phyloP scores from a whole-genome alignment of 2,329 filamentous ascomycete genomes.

The Hypoxylon rubiginosum region DNA sequence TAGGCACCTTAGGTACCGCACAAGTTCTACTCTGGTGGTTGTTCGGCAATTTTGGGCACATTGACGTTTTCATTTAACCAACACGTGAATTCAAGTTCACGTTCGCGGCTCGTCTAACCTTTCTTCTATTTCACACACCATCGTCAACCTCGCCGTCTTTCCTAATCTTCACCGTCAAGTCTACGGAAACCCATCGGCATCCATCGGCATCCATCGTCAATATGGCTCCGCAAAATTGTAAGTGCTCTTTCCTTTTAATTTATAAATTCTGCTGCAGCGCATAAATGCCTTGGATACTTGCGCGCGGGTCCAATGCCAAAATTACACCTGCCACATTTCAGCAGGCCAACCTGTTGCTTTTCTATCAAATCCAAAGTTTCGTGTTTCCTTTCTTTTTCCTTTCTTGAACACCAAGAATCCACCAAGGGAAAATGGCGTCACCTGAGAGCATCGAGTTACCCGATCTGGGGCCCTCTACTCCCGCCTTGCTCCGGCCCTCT shows the following conservation, averaged over 20 bases:
- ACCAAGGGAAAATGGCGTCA: background rate
- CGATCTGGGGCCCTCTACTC: background rate
- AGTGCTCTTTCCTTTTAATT: conserved; percentile 32
- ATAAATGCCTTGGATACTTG: background rate
- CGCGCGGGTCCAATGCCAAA: background rate
- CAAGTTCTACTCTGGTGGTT: background rate
- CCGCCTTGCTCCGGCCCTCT: too few relatives aligned
- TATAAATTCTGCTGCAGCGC: background rate
- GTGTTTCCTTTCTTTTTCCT: too few relatives aligned
- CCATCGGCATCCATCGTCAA: conserved; percentile 8
- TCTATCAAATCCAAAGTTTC: background rate
- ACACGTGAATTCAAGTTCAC: background rate
- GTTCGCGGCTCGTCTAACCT: background rate
- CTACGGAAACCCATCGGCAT: too few relatives aligned
- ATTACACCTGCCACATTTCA: background rate
- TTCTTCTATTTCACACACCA: background rate
- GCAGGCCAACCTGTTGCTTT: background rate
- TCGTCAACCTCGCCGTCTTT: conserved; percentile 4
- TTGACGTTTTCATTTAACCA: too few relatives aligned
- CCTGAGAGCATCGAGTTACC: background rate
- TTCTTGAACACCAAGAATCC: background rate
- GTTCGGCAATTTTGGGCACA: background rate
- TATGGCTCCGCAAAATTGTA: conserved; percentile 51
- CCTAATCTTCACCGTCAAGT: conserved; percentile 6
- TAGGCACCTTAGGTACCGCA: background rate